Base-by-base conservation (phyloP, 345 rosid genomes). In the Gossypium ekmanianum region DNA sequence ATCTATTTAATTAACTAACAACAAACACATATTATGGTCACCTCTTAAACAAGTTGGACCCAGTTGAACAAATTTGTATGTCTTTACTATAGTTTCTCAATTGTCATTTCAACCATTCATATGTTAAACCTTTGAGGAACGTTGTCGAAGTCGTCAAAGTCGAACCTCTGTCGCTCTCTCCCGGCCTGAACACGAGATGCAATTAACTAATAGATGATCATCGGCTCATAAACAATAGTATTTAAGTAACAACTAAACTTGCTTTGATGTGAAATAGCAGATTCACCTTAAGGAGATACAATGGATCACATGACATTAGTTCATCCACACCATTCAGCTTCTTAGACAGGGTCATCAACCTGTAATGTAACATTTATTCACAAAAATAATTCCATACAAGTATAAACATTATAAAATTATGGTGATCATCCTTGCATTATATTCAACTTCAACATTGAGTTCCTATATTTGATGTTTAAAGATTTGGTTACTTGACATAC, bases 101-200 rank as follows among this genome's bases (percentile, higher is more conserved):
- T 34, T 27, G 18, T 22, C 54, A 67, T 62, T 72, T 34, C 55
- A 59, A 56, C 64, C 52, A 26, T 55, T 88, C 82, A 92, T 73
- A 88, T 83, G 69, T 88, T 85, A 79, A 93, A 95, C 84, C 85
- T 95, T 84, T 90, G 93, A 68, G 99, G 98, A 73, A 88, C 97
- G 13, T 85, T 20, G 77, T 95, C 99, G 39, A 87, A 88, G 81
- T 93, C 99, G 67, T 92, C 98, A 26, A 87, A 93, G 85, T 95
- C 98, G 16, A 84, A 90, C 82, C 96, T 89, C 77, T 90, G 99
- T 48, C 98, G 85, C 77, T 93, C 97, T 81, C 87, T 87, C 72
- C 97, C 98, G 56, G 81, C 95, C 99, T 92, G 80, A 79, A 64
- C 64, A 68, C 5, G 43, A 6, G 55, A 3, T 52, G 43, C 17